phyloP scores from a whole-genome alignment of 2,329 filamentous ascomycete genomes.

The Clonostachys solani region DNA sequence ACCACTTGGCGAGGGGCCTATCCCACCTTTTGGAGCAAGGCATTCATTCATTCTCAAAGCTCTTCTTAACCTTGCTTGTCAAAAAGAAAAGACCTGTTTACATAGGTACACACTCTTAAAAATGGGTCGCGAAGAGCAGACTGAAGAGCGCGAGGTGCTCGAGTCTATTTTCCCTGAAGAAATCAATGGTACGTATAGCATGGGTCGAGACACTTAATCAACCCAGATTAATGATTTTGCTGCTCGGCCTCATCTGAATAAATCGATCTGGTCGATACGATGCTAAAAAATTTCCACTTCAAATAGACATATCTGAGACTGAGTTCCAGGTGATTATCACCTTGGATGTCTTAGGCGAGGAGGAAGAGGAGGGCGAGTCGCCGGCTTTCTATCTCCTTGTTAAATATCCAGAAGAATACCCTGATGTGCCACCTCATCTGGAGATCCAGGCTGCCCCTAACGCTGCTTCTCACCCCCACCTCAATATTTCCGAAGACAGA shows the following conservation, averaged over 20 bases:
- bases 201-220: too few relatives aligned
- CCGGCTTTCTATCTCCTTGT: slow-evolving; percentile 79
- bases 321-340: slow-evolving; percentile 82
- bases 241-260: too few relatives aligned
- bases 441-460: slow-evolving; percentile 75
- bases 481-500: slow-evolving; percentile 80
- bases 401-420: slow-evolving; percentile 85
- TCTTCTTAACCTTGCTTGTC: not conserved
- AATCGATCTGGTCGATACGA: not conserved
- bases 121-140: slow-evolving; percentile 80
- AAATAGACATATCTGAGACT: slow-evolving; percentile 78
- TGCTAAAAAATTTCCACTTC: not conserved
- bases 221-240: too few relatives aligned
- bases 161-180: slow-evolving; percentile 98
- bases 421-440: slow-evolving; percentile 78
- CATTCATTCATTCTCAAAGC: not conserved
- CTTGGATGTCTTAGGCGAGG: slow-evolving; percentile 71
- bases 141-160: slow-evolving; percentile 95
- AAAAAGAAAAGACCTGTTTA: not conserved
- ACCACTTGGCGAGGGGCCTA: not conserved
- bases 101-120: not conserved
- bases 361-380: slow-evolving; percentile 56
- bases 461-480: slow-evolving; percentile 61
- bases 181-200: slow-evolving; percentile 66
- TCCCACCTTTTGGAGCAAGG: not conserved